phyloP scores from a whole-genome alignment of 108 stramenopile species.

The Fragilaria crotonensis region DNA sequence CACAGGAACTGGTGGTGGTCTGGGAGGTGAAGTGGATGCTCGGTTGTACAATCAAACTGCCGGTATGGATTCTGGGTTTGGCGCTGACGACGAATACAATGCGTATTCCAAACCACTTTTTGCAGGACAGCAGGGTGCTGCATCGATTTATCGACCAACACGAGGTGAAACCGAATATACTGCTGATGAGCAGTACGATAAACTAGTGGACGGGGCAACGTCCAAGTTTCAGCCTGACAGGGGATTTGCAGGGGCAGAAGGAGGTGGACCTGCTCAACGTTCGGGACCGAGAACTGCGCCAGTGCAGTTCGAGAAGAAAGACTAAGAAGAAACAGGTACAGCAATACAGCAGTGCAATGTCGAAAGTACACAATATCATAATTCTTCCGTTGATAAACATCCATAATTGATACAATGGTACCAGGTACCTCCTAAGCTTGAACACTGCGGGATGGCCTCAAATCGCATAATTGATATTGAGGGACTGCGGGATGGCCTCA shows the following conservation, averaged over 20 bases:
- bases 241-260: constrained; percentile 83
- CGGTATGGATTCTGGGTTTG: constrained; percentile 95
- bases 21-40: constrained; percentile 85
- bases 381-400: too few relatives aligned
- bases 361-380: too few relatives aligned
- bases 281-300: constrained; percentile 72
- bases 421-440: too few relatives aligned
- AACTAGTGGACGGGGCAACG: constrained; percentile 66
- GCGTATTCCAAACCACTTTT: constrained; percentile 91
- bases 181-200: constrained; percentile 77
- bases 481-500: too few relatives aligned
- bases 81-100: constrained; percentile 97
- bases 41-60: constrained; percentile 93
- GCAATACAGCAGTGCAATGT: too few relatives aligned
- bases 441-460: too few relatives aligned
- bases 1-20: constrained; percentile 67
- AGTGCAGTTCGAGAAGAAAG: constrained; percentile 84
- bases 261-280: constrained; percentile 33
- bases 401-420: too few relatives aligned
- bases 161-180: constrained; percentile 63
- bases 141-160: constrained; percentile 91
- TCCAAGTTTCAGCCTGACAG: constrained; percentile 78
- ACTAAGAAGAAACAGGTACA: too few relatives aligned
- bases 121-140: constrained; percentile 69
- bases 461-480: too few relatives aligned